Evolutionary conservation across 495 filamentous ascomycete species (phyloP).

Genomic region (Monascus purpureus): DNA sequence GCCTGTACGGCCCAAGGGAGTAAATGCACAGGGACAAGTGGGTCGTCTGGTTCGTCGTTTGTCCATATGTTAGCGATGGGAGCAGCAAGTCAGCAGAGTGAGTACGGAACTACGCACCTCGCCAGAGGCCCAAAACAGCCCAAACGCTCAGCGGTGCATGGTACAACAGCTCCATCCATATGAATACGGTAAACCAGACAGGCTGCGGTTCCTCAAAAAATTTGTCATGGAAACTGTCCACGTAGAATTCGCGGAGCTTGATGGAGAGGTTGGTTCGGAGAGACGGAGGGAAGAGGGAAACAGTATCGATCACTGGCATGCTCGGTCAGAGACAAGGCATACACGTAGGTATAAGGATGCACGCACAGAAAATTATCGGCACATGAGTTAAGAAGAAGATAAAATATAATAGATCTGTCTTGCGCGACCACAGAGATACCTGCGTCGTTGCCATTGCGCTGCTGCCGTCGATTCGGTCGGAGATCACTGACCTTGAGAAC

Average conservation of each 20-base stretch:
- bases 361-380: conserved; percentile 53
- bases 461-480: not conserved
- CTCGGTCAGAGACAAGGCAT: conserved; percentile 4
- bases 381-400: conserved; percentile 55
- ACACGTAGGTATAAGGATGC: too few species aligned
- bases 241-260: conserved; percentile 45
- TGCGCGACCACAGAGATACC: conserved; percentile 23
- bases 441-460: not conserved
- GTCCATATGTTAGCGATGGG: too few species aligned
- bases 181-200: conserved; percentile 56
- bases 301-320: conserved; percentile 46
- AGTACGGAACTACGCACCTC: conserved; percentile 26
- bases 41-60: conserved; percentile 31
- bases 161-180: conserved; percentile 54
- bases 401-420: conserved; percentile 48
- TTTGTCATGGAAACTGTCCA: conserved; percentile 57
- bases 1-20: conserved; percentile 57
- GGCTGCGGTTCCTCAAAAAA: conserved; percentile 51
- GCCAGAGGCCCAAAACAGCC: conserved; percentile 37
- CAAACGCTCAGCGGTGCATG: conserved; percentile 57
- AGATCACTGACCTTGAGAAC: too few species aligned
- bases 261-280: conserved; percentile 37
- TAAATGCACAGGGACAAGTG: conserved; percentile 47
- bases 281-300: conserved; percentile 45
- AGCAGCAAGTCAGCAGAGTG: not conserved